A percentile compares a stretch with the other conserved stretches of the same genome.
Conservation (phyloP, 176 grass and related monocot species). For the Microstegium vimineum region DNA sequence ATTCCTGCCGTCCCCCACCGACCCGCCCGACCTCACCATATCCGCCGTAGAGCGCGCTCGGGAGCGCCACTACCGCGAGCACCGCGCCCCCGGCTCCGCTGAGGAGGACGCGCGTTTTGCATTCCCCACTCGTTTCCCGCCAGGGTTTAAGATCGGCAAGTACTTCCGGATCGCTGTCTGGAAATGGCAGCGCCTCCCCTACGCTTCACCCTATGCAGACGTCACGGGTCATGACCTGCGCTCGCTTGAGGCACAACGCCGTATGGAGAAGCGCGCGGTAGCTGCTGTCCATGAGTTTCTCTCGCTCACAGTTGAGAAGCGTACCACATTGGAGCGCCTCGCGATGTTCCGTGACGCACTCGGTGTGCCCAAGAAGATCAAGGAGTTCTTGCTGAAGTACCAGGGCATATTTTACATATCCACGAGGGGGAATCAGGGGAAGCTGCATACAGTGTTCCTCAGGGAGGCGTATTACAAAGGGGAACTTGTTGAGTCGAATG, state of each 20-base stretch:
- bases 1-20: slow-evolving; percentile 41
- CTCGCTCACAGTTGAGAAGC: slow-evolving; percentile 63
- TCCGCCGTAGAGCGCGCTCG: slow-evolving; percentile 60
- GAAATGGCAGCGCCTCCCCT: slow-evolving; percentile 92
- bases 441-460: slow-evolving; percentile 85
- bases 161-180: slow-evolving; percentile 80
- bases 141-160: slow-evolving; percentile 96
- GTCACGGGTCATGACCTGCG: slow-evolving; percentile 79
- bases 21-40: slow-evolving; percentile 45
- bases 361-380: slow-evolving; percentile 81
- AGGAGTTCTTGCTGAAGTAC: slow-evolving; percentile 82
- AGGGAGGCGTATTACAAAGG: slow-evolving; percentile 76
- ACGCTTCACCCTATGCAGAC: slow-evolving; percentile 81
- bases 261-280: slow-evolving; percentile 79
- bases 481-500: slow-evolving; percentile 56
- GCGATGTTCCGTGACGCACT: slow-evolving; percentile 68
- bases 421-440: slow-evolving; percentile 72
- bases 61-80: slow-evolving; percentile 69
- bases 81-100: slow-evolving; percentile 33
- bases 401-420: slow-evolving; percentile 95
- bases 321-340: slow-evolving; percentile 75
- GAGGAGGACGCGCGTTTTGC: slow-evolving; percentile 82
- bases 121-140: slow-evolving; percentile 75
- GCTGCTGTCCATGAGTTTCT: slow-evolving; percentile 77
- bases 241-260: slow-evolving; percentile 69